Evolutionary conservation across 2,329 filamentous ascomycete genomes (phyloP).

Genomic region (Cyphellophora europaea): DNA sequence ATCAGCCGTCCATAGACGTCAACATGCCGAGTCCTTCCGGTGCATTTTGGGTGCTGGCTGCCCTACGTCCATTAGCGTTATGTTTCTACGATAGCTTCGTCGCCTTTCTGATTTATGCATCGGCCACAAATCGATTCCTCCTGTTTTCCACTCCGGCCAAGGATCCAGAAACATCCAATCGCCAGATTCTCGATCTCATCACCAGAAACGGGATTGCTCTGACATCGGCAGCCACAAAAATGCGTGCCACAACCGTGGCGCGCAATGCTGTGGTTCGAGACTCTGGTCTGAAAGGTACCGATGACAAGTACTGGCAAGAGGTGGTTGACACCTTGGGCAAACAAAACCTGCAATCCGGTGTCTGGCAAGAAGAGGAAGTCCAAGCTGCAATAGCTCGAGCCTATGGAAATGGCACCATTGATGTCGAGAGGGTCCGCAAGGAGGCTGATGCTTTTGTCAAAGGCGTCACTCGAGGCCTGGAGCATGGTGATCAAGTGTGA

Average conservation of each 20-base stretch:
- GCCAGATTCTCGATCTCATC: slow-evolving; percentile 23
- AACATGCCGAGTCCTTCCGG: slow-evolving; percentile 22
- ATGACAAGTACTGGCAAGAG: slow-evolving; percentile 63
- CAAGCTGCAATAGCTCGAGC: slow-evolving; percentile 59
- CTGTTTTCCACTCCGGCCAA: slow-evolving; percentile 48
- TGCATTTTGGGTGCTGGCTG: slow-evolving; percentile 61
- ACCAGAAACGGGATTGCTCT: slow-evolving; percentile 43
- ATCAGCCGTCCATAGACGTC: slow-evolving; percentile 40
- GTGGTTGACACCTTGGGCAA: slow-evolving; percentile 57
- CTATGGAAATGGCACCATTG: slow-evolving; percentile 44
- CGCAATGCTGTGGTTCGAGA: slow-evolving; percentile 74
- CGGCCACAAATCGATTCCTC: slow-evolving; percentile 71
- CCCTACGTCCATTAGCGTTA: slow-evolving; percentile 55
- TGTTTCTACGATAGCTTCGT: slow-evolving; percentile 55
- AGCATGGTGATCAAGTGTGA: too few species aligned
- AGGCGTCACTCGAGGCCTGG: slow-evolving; percentile 30
- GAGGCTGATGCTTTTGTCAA: slow-evolving; percentile 35
- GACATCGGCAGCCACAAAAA: slow-evolving; percentile 52
- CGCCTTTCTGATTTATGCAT: slow-evolving; percentile 61
- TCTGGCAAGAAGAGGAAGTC: slow-evolving; percentile 61
- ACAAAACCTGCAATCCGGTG: slow-evolving; percentile 44
- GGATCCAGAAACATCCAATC: slow-evolving; percentile 45
- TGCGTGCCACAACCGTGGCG: slow-evolving; percentile 65
- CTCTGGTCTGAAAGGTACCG: slow-evolving; percentile 54
- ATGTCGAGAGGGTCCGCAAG: slow-evolving; percentile 31